phyloP scores from a whole-genome alignment of 2,329 filamentous ascomycete species.

The Fusarium sp. region DNA sequence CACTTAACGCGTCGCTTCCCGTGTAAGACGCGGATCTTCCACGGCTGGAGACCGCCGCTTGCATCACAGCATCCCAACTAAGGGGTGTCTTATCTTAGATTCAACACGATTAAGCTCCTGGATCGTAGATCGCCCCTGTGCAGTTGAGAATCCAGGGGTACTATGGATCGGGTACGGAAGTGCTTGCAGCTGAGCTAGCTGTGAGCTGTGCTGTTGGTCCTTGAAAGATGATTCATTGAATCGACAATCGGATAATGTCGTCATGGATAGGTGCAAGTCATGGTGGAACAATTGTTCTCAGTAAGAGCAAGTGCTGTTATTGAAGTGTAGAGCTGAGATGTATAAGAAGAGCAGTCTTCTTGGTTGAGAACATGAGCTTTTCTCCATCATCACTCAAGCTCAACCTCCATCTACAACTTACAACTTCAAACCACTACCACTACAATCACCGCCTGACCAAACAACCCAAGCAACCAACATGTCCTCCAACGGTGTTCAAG shows the following conservation, averaged over 20 bases:
- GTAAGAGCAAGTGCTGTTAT: not conserved
- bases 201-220: conserved; percentile 13
- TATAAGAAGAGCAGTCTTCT: conserved; percentile 28
- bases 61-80: conserved; percentile 34
- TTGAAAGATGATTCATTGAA: conserved; percentile 42
- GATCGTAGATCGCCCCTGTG: conserved; percentile 25
- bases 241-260: conserved; percentile 38
- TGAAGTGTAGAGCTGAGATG: not conserved
- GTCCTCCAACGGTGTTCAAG: conserved; percentile 32
- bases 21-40: conserved; percentile 5
- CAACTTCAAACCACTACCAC: not conserved
- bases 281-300: conserved; percentile 20
- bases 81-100: conserved; percentile 10
- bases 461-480: conserved; percentile 14
- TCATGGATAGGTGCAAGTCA: conserved; percentile 40
- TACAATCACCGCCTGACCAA: not conserved
- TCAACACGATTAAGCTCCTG: conserved; percentile 14
- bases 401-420: not conserved
- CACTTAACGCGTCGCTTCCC: conserved; percentile 5
- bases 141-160: conserved; percentile 4
- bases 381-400: not conserved
- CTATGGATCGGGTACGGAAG: conserved; percentile 20
- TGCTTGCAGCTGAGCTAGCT: conserved; percentile 23
- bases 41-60: conserved; percentile 15
- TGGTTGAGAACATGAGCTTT: accelerated